phyloP scores from a whole-genome alignment of 345 rosid species.

The Murraya paniculata region DNA sequence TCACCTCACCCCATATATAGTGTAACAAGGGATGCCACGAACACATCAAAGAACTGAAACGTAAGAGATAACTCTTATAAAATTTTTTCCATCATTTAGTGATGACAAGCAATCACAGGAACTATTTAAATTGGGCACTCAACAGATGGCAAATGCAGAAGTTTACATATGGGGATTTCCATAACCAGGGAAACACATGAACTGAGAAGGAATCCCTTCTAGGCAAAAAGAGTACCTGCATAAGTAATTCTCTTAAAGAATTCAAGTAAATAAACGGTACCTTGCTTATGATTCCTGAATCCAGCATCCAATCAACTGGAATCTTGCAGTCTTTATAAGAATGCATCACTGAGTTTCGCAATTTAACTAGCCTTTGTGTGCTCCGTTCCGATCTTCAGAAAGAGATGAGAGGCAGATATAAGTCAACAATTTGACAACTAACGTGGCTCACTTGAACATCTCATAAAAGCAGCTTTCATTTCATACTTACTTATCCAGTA shows the following conservation, averaged over 20 bases:
- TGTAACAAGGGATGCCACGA: not conserved
- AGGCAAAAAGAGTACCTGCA: no score
- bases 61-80: not conserved
- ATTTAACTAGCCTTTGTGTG: slow-evolving; percentile 54
- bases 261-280: slow-evolving; percentile 26
- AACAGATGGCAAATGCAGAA: not conserved
- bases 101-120: not conserved
- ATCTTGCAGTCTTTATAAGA: slow-evolving; percentile 63
- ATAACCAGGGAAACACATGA: not conserved
- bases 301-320: slow-evolving; percentile 91
- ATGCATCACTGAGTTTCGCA: slow-evolving; percentile 52
- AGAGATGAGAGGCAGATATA: slow-evolving; percentile 5
- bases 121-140: not conserved
- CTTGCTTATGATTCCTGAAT: slow-evolving; percentile 63
- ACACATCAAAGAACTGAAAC: not conserved
- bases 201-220: no score
- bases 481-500: slow-evolving; percentile 69
- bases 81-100: not conserved
- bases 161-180: not conserved
- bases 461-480: not conserved
- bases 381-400: slow-evolving; percentile 65
- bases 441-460: slow-evolving; percentile 1
- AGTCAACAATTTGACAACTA: slow-evolving; percentile 5
- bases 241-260: not conserved
- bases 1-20: not conserved